Base-by-base conservation (phyloP, 176 grass and related monocot species). In the Dactylis glomerata region DNA sequence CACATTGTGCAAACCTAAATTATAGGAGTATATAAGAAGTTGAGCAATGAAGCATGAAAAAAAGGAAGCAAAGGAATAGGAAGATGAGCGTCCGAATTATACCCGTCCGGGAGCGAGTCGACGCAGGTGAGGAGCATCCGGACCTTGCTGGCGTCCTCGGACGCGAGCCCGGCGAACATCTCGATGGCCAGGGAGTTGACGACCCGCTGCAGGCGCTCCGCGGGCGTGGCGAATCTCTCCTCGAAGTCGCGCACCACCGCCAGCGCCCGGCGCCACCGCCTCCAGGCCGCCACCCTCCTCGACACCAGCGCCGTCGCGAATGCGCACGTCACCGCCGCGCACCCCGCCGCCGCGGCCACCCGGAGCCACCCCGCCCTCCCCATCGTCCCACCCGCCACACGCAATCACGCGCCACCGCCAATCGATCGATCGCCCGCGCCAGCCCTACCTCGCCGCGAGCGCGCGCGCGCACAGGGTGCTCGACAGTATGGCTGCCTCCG, bases 61-160 rank as follows among this genome's bases (percentile, higher is more conserved):
- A 23, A 19, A 73, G 17, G 5, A 28, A 73, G 40, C 24, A 41
- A 46, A 47, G 20, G 3, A 2, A 17, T 45, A 71, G n/a, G 16
- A 20, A 56, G 19, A 37, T 20, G 30, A 36, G 44, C 63, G 51
- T 51, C 63, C 45, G 32, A 1, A 30, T 20, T 20, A 37, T 89
- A 89, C 90, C 90, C 79, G 22, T 90, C 36, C 16, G 85, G 92
- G 32, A 94, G 92, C 36, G 55, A 10, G 49, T 94, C 92, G 54
- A 94, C 46, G 75, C 83, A 92, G 90, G 90, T 94, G 44, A 88
- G 90, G 4, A 94, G 92, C 92, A 94, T 92, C 79, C 88, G 88
- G 79, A 94, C 89, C 82, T 90, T 94, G 87, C 92, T 92, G 30
- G 87, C 87, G 27, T 71, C 87, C 64, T 94, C 90, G 23, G 82